Conservation (phyloP, 176 grass and related monocot species). For the Oryza glaberrima region DNA sequence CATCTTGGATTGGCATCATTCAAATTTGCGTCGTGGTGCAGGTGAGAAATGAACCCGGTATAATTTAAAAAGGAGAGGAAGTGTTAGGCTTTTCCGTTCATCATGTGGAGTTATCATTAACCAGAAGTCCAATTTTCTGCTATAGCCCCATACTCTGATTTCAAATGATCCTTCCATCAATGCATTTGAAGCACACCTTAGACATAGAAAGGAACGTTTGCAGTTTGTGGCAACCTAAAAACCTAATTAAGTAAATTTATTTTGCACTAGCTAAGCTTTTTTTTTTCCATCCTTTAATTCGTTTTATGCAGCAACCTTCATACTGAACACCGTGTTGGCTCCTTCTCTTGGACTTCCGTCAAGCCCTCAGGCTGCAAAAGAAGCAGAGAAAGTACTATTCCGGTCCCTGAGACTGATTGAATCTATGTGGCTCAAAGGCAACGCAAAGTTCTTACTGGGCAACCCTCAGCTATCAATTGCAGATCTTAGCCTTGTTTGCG, state of each 20-base stretch:
- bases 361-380: conserved; percentile 59
- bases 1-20: conserved; percentile 95
- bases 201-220: neutral
- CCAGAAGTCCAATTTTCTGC: neutral
- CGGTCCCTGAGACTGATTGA: conserved; percentile 65
- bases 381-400: conserved; percentile 60
- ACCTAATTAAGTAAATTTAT: neutral
- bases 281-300: conserved; percentile 1
- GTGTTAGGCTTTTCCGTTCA: neutral
- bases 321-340: conserved; percentile 55
- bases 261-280: neutral
- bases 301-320: conserved; percentile 52
- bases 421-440: conserved; percentile 71
- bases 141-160: neutral
- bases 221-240: neutral
- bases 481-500: conserved; percentile 91
- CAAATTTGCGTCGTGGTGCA: conserved; percentile 73
- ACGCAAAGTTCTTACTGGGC: conserved; percentile 72
- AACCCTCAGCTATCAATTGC: conserved; percentile 71
- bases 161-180: neutral
- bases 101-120: neutral
- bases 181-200: neutral
- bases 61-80: neutral
- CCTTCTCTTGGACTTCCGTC: conserved; percentile 61
- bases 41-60: conserved; percentile 35